Evolutionary conservation across 352 stramenopile species (phyloP), one percentile per base, ranked within the genome.

Genomic region (Phytophthora aleatoria): DNA sequence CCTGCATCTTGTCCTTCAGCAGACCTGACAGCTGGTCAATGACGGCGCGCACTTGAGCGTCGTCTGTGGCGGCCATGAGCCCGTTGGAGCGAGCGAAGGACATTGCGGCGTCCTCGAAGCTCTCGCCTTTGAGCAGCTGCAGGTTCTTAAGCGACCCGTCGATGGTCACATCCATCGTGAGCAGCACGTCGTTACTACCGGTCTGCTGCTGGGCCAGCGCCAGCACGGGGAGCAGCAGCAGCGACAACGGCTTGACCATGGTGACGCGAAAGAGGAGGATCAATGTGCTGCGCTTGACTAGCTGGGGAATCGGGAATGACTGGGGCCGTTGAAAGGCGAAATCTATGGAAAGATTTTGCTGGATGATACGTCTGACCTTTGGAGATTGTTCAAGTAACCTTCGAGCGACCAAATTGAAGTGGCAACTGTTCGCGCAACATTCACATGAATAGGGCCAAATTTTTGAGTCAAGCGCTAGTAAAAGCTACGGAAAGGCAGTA

Each of bases 111-210:
- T 85, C 73, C 50, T 92, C 77, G 47, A 81, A 74, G 61, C 71
- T 89, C 69, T 94, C 81, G 20, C 85, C 85, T 4, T 74, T 78
- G 55, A 91, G 61, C 35, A 94, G 79, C 55, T 90, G 71, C 24
- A 94, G 65, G 61, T 94, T 72, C 31, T 71, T 75, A 5, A 80
- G 27, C 12, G 61, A 80, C 41, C 85, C 85, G 50, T 94, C 81
- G 47, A 94, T 69, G 24, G 70, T 64, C 58, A 94, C 71, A 11
- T 82, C 69, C 71, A 92, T 73, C 30, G 83, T 89, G 66, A 94
- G 35, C 30, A 92, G 64, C 50, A 91, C 83, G 62, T 94, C 85
- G 27, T 57, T 61, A 26, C 51, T 54, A 5, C 44, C 50, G 5
- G 72, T 28, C 15, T 71, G 56, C 33, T 73, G 76, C 11, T 73